Evolutionary conservation across 768 basidiomycete genomes (phyloP).

Genomic region (Pisolithus sp.): DNA sequence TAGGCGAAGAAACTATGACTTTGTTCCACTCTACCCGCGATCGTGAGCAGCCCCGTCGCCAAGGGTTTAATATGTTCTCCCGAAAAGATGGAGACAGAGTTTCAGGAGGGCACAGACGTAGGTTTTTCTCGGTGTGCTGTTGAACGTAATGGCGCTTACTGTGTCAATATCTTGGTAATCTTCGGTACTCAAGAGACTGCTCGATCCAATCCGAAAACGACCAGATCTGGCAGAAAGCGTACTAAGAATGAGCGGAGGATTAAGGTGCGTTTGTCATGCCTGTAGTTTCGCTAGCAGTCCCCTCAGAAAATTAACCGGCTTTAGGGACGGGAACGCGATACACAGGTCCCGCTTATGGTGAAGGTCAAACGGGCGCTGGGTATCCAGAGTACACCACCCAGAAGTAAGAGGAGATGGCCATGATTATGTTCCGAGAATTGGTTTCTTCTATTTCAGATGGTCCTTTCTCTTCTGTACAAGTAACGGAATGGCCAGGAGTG

Average conservation of each 20-base stretch:
- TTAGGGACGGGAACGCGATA: slow-evolving; percentile 35
- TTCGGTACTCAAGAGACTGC: slow-evolving; percentile 34
- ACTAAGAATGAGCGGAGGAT: slow-evolving; percentile 39
- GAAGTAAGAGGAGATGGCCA: slow-evolving; percentile 4
- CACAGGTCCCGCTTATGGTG: slow-evolving; percentile 46
- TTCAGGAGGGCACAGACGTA: slow-evolving; percentile 41
- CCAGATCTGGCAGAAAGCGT: slow-evolving; percentile 36
- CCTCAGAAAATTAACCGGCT: neutral
- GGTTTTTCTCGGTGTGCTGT: slow-evolving; percentile 10
- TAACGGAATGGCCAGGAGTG: too few species aligned
- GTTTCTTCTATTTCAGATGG: too few species aligned
- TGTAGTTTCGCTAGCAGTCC: neutral
- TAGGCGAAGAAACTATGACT: too few species aligned
- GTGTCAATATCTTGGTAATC: slow-evolving; percentile 3
- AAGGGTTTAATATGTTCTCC: neutral
- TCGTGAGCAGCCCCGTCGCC: too few species aligned
- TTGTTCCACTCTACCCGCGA: too few species aligned
- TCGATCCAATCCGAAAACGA: slow-evolving; percentile 41
- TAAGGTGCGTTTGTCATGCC: slow-evolving; percentile 35
- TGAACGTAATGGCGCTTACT: neutral
- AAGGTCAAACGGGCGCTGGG: slow-evolving; percentile 44
- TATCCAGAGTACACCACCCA: slow-evolving; percentile 35
- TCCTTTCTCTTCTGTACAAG: too few species aligned
- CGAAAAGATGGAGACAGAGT: slow-evolving; percentile 37
- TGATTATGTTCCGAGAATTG: too few species aligned